Conservation (phyloP, 2,329 filamentous ascomycete species). For the Seiridium cupressi region DNA sequence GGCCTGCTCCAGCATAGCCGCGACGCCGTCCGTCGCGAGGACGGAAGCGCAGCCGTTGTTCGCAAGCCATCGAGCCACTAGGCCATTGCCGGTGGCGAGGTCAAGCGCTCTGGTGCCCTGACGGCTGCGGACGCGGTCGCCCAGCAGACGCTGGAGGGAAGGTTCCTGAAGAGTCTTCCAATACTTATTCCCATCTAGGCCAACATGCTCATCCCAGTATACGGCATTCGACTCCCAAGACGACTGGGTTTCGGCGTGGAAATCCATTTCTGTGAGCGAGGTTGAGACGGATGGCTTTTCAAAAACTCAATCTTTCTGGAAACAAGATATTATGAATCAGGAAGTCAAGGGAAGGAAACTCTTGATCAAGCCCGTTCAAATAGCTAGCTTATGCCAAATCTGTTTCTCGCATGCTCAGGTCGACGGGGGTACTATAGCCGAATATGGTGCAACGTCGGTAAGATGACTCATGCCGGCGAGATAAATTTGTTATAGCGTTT, state of each 20-base stretch:
- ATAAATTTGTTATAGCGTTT: too few species aligned
- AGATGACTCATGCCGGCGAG: too few species aligned
- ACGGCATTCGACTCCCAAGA: constrained; percentile 40
- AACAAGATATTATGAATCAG: too few species aligned
- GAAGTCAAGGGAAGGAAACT: too few species aligned
- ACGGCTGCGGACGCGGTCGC: constrained; percentile 10
- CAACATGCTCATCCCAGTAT: constrained; percentile 40
- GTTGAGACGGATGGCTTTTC: too few species aligned
- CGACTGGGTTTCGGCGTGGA: constrained; percentile 17
- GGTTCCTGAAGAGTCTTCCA: constrained; percentile 41
- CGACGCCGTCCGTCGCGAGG: constrained; percentile 42
- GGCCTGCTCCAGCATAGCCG: constrained; percentile 38
- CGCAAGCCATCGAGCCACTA: constrained; percentile 43
- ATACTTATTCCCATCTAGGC: constrained; percentile 40
- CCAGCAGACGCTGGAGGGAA: constrained; percentile 33
- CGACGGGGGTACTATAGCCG: too few species aligned
- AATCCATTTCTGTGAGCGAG: too few species aligned
- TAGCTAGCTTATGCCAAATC: too few species aligned
- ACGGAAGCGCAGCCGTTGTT: constrained; percentile 30
- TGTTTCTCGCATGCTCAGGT: too few species aligned
- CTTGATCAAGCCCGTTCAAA: too few species aligned
- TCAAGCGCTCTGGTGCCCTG: constrained; percentile 36
- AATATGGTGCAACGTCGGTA: too few species aligned
- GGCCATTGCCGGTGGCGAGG: constrained; percentile 48
- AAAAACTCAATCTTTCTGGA: too few species aligned